A percentile compares a stretch with the other conserved stretches of the same genome.
Evolutionary conservation across 2,329 filamentous ascomycete species (phyloP).

Genomic region (Colletotrichum gloeosporioides): DNA sequence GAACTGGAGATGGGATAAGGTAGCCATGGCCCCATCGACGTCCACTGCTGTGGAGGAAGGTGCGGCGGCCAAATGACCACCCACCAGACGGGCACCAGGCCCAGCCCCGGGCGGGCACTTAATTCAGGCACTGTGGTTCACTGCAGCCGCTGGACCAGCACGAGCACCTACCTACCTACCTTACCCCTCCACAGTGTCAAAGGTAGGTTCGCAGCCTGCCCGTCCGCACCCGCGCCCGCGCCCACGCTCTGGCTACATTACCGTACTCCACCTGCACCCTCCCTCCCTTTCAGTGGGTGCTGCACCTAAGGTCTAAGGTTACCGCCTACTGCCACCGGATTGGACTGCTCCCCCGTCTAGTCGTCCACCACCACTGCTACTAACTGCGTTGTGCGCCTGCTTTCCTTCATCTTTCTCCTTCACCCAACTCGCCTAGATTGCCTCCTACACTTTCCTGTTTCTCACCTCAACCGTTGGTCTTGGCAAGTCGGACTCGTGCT

Average conservation of each 20-base stretch:
- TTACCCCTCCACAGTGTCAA: conserved; percentile 2
- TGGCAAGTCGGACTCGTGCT: conserved; percentile 18
- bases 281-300: not conserved
- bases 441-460: not conserved
- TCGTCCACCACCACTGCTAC: conserved; percentile 3
- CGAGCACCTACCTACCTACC: not conserved
- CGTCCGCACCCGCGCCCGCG: not conserved
- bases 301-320: not conserved
- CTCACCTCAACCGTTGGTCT: conserved; percentile 2
- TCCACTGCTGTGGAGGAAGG: not conserved
- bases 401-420: not conserved
- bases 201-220: not conserved
- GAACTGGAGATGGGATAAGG: not conserved
- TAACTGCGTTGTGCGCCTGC: not conserved
- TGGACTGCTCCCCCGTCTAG: not conserved
- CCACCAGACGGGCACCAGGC: not conserved
- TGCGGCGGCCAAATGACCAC: not conserved
- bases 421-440: not conserved
- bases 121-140: not conserved
- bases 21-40: not conserved
- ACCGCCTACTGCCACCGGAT: not conserved
- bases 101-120: not conserved
- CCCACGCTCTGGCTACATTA: not conserved
- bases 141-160: not conserved
- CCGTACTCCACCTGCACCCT: not conserved